phyloP scores from a whole-genome alignment of 202 grass and related monocot species.

The Schoenoplectus tabernaemontani region DNA sequence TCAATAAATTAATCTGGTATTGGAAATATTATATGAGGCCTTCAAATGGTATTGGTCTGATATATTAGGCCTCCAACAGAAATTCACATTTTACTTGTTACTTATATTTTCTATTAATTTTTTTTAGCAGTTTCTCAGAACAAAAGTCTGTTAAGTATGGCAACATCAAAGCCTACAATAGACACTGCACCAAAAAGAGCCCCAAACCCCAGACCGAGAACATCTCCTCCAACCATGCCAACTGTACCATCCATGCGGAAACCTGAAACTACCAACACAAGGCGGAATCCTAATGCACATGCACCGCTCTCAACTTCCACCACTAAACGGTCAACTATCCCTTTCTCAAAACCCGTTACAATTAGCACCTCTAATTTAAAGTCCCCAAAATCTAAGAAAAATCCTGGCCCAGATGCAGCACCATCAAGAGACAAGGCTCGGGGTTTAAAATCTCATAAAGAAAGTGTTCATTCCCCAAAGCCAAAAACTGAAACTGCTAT shows the following conservation, averaged over 20 bases:
- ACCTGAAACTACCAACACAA: neutral
- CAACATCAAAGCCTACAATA: conserved; percentile 22
- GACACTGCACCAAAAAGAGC: neutral
- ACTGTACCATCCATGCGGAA: neutral
- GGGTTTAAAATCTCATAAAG: neutral
- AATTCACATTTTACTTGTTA: neutral
- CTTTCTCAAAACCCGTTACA: conserved; percentile 6
- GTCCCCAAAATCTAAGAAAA: conserved; percentile 1
- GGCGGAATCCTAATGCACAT: neutral
- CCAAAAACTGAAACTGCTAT: conserved; percentile 9
- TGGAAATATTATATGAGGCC: neutral
- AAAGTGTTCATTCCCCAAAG: neutral
- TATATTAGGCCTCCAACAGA: neutral
- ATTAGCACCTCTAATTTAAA: conserved; percentile 1
- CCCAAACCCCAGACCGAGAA: neutral
- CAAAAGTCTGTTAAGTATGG: conserved; percentile 9
- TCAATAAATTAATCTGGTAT: neutral
- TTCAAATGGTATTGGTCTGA: neutral
- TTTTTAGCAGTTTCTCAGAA: neutral
- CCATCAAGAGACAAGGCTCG: neutral
- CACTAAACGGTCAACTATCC: neutral
- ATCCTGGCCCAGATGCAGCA: neutral
- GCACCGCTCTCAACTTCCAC: neutral
- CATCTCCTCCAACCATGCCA: neutral
- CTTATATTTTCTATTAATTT: neutral